phyloP scores from a whole-genome alignment of 495 filamentous ascomycete genomes.

The Penicillium paradoxum region DNA sequence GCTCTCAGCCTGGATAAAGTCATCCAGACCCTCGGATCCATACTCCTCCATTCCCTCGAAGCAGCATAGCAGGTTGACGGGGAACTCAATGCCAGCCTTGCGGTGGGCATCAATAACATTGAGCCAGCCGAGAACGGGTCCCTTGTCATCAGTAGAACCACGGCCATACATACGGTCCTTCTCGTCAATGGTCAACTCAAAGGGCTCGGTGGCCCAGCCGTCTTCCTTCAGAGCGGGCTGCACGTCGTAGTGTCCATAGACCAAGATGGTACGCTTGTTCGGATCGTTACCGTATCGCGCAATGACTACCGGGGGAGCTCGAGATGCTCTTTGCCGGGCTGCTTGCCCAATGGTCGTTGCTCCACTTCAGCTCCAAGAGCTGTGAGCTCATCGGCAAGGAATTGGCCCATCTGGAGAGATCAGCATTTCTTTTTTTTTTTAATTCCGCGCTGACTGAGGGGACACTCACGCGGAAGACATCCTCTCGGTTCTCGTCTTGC shows the following conservation, averaged over 20 bases:
- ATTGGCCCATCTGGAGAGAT: conserved; percentile 76
- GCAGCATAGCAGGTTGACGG: conserved; percentile 98
- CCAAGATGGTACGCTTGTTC: conserved; percentile 87
- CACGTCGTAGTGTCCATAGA: conserved; percentile 99
- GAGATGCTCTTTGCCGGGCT: conserved; percentile 83
- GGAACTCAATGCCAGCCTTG: conserved; percentile 87
- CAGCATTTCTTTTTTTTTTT: conserved; percentile 1
- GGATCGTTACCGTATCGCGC: conserved; percentile 87
- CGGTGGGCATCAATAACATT: conserved; percentile 97
- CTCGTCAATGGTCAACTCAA: conserved; percentile 79
- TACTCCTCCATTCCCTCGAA: conserved; percentile 99
- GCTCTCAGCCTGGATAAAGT: conserved; percentile 83
- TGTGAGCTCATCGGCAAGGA: conserved; percentile 75
- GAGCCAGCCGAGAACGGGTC: conserved; percentile 94
- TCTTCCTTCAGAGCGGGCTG: conserved; percentile 91
- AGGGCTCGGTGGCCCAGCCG: conserved; percentile 95
- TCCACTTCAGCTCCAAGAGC: conserved; percentile 82
- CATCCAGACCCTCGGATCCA: conserved; percentile 92
- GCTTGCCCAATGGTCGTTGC: conserved; percentile 76
- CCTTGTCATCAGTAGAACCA: conserved; percentile 97
- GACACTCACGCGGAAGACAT: conserved; percentile 67
- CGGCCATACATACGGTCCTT: conserved; percentile 94
- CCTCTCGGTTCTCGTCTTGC: conserved; percentile 76
- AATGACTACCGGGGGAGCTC: conserved; percentile 90
- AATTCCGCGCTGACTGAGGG: too few species aligned